Base-by-base conservation (phyloP, 768 basidiomycete species). In the Amanita rubescens region DNA sequence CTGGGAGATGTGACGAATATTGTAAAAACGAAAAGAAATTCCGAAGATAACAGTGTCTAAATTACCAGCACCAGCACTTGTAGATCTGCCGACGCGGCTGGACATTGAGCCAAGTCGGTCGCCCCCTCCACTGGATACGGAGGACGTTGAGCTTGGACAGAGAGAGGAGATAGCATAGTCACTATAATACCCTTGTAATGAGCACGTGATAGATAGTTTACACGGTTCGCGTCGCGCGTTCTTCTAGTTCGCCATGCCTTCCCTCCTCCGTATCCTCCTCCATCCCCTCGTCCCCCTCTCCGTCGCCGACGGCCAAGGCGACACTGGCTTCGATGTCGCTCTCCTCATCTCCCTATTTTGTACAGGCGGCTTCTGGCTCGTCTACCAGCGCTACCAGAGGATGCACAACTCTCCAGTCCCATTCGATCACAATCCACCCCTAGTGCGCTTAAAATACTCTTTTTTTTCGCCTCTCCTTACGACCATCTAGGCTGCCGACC, bases 321-420 rank as follows among this genome's bases (percentile, higher is more conserved):
- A 74, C 59, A 65, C 65, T n/a, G 71, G 78, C 12, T 67, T 82
- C 49, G 85, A 86, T 67, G 73, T 85, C 45, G 57, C 87, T 47
- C 87, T 85, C 68, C 77, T 82, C 30, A 71, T 89, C 22, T 76
- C 83, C 1, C 63, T 82, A 25, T 88, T 87, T 72, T 81, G 90
- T 58, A 86, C 79, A 35, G 72, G 87, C 55, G 88, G 90, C 39
- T 89, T 92, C 56, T 90, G 82, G 74, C 74, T 90, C 24, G 85
- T 92, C 42, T 78, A 84, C 60, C 73, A 81, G 69, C 81, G 87
- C 38, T 85, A 89, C 66, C 80, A 85, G 62, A 82, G 81, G 60
- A 78, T 82, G 47, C 78, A 79, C 57, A 93, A 89, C 62, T 81
- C 82, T 46, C 81, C 88, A 0, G 77, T 91, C 2, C 75, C 78